Conservation (phyloP, 75 land plant genomes). For the Sequoia sempervirens region DNA sequence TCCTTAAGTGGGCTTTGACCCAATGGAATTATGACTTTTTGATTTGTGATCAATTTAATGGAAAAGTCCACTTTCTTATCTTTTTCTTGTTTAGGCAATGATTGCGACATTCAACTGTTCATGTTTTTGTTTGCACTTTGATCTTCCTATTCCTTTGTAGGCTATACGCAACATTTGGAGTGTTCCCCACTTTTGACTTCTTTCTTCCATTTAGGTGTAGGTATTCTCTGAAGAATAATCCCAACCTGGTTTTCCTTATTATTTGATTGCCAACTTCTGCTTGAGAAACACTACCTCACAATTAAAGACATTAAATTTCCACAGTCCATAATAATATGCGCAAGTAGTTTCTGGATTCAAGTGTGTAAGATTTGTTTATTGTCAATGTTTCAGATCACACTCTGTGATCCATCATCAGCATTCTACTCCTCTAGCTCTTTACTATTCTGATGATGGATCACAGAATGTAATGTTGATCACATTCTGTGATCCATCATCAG, state of each 20-base stretch:
- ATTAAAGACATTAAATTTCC: no score
- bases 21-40: background rate
- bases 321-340: no score
- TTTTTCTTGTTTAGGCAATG: background rate
- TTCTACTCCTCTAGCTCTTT: no score
- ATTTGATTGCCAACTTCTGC: background rate
- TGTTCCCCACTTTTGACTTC: background rate
- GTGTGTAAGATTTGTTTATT: no score
- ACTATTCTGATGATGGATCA: no score
- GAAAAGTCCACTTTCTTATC: background rate
- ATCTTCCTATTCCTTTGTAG: background rate
- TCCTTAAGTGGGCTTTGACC: background rate
- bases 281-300: background rate
- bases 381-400: no score
- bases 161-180: background rate
- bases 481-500: no score
- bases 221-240: background rate
- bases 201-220: background rate
- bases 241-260: background rate
- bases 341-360: no score
- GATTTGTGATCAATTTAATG: background rate
- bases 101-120: background rate
- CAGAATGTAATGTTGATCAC: no score
- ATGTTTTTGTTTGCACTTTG: background rate
- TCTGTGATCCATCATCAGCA: no score